Evolutionary conservation across 2,329 filamentous ascomycete genomes (phyloP), one percentile per base, ranked within the genome.

Genomic region (Aaosphaeria pasadenensis): DNA sequence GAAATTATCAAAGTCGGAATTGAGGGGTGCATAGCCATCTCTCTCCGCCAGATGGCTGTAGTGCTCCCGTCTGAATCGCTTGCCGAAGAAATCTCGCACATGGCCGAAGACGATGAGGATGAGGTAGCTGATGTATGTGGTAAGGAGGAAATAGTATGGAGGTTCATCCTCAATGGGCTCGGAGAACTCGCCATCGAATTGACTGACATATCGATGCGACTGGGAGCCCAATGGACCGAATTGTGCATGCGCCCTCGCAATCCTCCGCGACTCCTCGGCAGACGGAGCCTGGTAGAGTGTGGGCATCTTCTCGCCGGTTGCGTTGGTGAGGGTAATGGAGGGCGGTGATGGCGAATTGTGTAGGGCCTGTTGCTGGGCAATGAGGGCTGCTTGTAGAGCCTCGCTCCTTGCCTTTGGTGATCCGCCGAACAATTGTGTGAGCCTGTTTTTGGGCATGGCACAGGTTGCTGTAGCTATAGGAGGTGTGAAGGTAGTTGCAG

Each of bases 1-100:
- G 72, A 99, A 99, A 72, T 92, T 97, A 77, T 99, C 94, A 67
- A 99, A 99, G 72, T 99, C 94, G 63, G 91, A 95, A 72, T 96
- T 97, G 56, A 99, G 80, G 2, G 94, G 91, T 7, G 92, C 94
- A 66, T 96, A 97, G 53, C 94, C 94, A 67, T 96, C 89, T 56
- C 84, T 82, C 35, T 87, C 81, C 67, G 88, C 88, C 63, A 97
- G 77, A 61, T 94, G 87, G 65, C 84, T 85, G 73, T 97, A 97
- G 63, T 90, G 87, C 67, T 88, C 84, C 70, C 91, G 84, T 67
- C 87, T 87, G 74, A 99, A 96, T 53, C 89, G 84, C 79, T 97
- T 96, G 71, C 94, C 92, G 68, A 99, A 97, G 74, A 96, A 97
- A 71, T 99, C 94, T 67, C 92, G 86, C 51, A 96, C 85, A 68